Base-by-base conservation (phyloP, 2,329 filamentous ascomycete genomes). In the Fusarium verrucosum region DNA sequence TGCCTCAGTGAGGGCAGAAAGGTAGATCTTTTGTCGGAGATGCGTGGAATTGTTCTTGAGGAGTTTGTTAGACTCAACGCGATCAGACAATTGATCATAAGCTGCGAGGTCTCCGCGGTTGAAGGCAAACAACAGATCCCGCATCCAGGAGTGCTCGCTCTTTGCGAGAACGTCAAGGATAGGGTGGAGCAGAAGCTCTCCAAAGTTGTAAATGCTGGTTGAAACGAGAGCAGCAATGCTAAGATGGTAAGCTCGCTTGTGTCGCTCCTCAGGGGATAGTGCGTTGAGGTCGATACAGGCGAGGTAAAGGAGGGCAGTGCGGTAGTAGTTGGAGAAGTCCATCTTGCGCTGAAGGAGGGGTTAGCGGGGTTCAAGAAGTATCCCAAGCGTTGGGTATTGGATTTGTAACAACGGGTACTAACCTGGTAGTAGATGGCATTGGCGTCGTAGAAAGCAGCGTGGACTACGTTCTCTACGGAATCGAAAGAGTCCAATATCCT, bases 201-300 rank as follows among this genome's bases (percentile, higher is more conserved):
- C 95, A 72, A 99, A 99, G 83, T 99, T 99, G 87, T 99, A 98
- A 81, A 98, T 99, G 72, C 88, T 92, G 73, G 94, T 92, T 46
- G 94, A 97, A 35, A 97, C 91, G 10, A 99, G 85, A 10, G 95
- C 95, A 25, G 95, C 93, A 50, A 98, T 89, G 74, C 91, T 91
- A 63, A 99, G 89, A 77, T 97, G 93, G 80, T 97, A 96, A 40
- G 95, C 95, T 71, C 94, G 89, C 58, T 85, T 86, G 76, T 89
- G 89, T 72, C 92, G 90, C 77, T 99, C 94, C 51, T 85, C 82
- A 50, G 87, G 81, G 38, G 89, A 84, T 56, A 99, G 84, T 52
- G 90, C 85, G 58, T 88, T 84, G 66, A 97, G 81, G 72, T 97
- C 91, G 74, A 99, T 92, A 80, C 95, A 99, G 64, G 95, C 95